Evolutionary conservation across 2,329 filamentous ascomycete genomes (phyloP).

Genomic region (Penicillium sp.): DNA sequence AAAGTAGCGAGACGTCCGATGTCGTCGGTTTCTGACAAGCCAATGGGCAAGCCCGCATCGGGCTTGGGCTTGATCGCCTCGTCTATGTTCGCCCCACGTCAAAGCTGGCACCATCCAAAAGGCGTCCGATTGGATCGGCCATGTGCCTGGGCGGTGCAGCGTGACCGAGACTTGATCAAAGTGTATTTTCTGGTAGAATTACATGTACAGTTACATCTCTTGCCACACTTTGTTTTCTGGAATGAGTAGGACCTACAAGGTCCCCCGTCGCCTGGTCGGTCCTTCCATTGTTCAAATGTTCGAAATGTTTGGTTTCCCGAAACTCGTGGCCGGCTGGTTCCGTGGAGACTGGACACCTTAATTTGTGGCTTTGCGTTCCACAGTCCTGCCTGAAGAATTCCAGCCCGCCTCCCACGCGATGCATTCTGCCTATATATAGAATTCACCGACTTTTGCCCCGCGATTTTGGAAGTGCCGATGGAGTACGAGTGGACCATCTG

Average conservation of each 20-base stretch:
- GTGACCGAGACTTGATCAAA: background rate
- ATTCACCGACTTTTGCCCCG: background rate
- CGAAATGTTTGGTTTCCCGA: background rate
- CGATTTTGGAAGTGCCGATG: background rate
- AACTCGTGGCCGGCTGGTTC: constrained; percentile 6
- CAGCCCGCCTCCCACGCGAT: background rate
- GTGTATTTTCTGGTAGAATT: background rate
- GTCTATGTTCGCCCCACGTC: constrained; percentile 1
- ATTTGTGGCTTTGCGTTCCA: constrained; percentile 3
- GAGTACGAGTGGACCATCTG: background rate
- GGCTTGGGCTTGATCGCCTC: background rate
- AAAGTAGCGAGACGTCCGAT: background rate
- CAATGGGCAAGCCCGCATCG: background rate
- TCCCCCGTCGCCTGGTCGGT: background rate
- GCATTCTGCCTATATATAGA: background rate
- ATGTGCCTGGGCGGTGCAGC: background rate
- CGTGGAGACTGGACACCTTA: constrained; percentile 4
- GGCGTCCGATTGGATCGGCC: background rate
- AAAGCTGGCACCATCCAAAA: background rate
- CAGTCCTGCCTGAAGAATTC: background rate
- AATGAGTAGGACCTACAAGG: background rate
- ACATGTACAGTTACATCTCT: background rate
- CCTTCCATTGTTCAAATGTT: background rate
- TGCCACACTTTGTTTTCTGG: background rate
- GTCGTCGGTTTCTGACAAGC: background rate